Evolutionary conservation across 106 monocot genomes (phyloP).

Genomic region (Dendrobium chrysotoxum): DNA sequence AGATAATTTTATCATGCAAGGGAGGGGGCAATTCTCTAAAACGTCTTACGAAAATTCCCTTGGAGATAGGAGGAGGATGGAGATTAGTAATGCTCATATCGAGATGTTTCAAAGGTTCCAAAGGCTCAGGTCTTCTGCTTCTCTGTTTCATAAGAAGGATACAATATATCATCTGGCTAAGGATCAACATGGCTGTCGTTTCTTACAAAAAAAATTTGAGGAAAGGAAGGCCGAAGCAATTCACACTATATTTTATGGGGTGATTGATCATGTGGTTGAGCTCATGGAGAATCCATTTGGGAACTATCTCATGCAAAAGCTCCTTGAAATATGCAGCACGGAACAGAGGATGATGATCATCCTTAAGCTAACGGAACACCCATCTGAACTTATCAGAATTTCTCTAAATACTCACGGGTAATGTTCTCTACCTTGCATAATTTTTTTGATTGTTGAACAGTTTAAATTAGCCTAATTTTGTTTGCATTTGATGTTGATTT

Average conservation of each 20-base stretch:
- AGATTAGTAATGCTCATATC: neutral
- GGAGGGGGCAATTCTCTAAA: neutral
- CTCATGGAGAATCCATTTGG: conserved; percentile 57
- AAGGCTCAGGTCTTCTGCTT: neutral
- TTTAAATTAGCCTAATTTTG: neutral
- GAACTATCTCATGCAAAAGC: conserved; percentile 62
- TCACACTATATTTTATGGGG: conserved; percentile 36
- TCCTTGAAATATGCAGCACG: conserved; percentile 48
- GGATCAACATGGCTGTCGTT: conserved; percentile 53
- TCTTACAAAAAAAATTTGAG: conserved; percentile 45
- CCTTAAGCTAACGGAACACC: conserved; percentile 23
- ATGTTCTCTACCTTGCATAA: neutral
- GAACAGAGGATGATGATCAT: conserved; percentile 42
- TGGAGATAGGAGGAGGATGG: neutral
- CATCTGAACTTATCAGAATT: conserved; percentile 27
- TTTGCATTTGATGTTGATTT: no score
- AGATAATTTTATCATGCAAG: neutral
- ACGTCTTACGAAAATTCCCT: neutral
- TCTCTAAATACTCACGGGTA: conserved; percentile 52
- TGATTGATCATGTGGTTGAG: conserved; percentile 30
- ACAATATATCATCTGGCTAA: conserved; percentile 27
- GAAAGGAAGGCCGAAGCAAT: conserved; percentile 23
- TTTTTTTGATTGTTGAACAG: neutral
- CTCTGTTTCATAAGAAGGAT: conserved; percentile 9
- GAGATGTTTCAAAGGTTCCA: neutral